Percentiles rank a stretch among this genome's conserved stretches.
Evolutionary conservation across 768 basidiomycete genomes (phyloP).

Genomic region (Boletellus emodensis): DNA sequence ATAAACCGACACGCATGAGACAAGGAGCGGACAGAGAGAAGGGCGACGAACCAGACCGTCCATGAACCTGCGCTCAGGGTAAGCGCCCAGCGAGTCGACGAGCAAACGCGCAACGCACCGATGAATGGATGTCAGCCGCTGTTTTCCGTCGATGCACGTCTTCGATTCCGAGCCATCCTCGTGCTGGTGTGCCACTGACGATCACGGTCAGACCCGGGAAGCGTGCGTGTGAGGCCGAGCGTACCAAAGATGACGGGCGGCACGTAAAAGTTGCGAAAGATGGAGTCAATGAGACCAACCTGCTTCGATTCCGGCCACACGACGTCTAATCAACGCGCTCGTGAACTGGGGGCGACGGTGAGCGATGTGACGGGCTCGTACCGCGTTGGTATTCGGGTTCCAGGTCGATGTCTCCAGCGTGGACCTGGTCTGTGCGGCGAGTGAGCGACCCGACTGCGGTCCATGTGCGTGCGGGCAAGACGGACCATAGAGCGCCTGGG

Average conservation of each 20-base stretch:
- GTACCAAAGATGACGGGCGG: conserved; percentile 77
- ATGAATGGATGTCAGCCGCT: conserved; percentile 70
- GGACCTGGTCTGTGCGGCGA: conserved; percentile 52
- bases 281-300: conserved; percentile 69
- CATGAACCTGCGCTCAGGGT: conserved; percentile 49
- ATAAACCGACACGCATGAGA: conserved; percentile 7
- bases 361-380: conserved; percentile 21
- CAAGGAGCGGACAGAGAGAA: neutral
- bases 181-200: conserved; percentile 43
- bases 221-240: conserved; percentile 1
- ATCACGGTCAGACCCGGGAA: neutral
- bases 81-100: neutral
- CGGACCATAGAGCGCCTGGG: conserved; percentile 55
- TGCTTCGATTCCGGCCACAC: conserved; percentile 80
- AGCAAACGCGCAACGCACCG: conserved; percentile 39
- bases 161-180: conserved; percentile 65
- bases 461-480: neutral
- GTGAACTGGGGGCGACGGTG: neutral
- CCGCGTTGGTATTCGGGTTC: conserved; percentile 81
- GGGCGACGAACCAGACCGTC: conserved; percentile 54
- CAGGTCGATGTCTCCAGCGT: conserved; percentile 59
- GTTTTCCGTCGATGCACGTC: conserved; percentile 79
- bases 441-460: neutral
- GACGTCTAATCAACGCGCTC: conserved; percentile 43
- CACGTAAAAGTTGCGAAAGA: conserved; percentile 76